phyloP scores from a whole-genome alignment of 2,329 filamentous ascomycete species.

The Colletotrichum sp. region DNA sequence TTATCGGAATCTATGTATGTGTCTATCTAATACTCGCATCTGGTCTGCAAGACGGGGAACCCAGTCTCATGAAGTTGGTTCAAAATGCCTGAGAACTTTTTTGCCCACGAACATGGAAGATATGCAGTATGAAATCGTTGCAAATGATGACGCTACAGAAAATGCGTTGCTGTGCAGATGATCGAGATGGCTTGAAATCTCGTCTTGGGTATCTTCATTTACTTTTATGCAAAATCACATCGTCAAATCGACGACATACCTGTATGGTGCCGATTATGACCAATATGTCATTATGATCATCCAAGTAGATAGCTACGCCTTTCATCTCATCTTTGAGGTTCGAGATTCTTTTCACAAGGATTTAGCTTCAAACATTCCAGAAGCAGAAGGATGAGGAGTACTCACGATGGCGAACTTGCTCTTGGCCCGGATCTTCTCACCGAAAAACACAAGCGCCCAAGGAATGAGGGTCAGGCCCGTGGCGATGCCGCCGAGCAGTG shows the following conservation, averaged over 20 bases:
- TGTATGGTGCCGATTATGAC: neutral
- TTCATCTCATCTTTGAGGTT: neutral
- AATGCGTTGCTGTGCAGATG: neutral
- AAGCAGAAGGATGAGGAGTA: neutral
- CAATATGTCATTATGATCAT: neutral
- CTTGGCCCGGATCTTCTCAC: conserved; percentile 74
- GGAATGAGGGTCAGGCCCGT: conserved; percentile 77
- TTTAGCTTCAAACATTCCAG: neutral
- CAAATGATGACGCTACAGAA: neutral
- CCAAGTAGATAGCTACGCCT: neutral
- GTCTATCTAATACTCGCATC: neutral
- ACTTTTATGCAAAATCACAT: neutral
- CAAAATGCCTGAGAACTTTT: neutral
- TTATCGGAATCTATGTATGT: neutral
- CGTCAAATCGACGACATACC: neutral
- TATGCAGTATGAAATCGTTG: neutral
- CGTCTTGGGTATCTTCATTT: neutral
- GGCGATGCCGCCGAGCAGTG: conserved; percentile 77
- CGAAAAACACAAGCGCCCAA: conserved; percentile 83
- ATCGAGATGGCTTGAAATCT: neutral
- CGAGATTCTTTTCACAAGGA: neutral
- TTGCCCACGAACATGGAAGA: neutral
- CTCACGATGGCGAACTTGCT: conserved; percentile 72
- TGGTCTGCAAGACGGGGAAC: neutral
- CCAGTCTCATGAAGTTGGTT: neutral